Percentiles rank a stretch among this genome's conserved stretches.
These are phyloP conservation scores for Leishmania turanica DNA, from an alignment of 208 protist species.

Conservation along the genomic window DNA sequence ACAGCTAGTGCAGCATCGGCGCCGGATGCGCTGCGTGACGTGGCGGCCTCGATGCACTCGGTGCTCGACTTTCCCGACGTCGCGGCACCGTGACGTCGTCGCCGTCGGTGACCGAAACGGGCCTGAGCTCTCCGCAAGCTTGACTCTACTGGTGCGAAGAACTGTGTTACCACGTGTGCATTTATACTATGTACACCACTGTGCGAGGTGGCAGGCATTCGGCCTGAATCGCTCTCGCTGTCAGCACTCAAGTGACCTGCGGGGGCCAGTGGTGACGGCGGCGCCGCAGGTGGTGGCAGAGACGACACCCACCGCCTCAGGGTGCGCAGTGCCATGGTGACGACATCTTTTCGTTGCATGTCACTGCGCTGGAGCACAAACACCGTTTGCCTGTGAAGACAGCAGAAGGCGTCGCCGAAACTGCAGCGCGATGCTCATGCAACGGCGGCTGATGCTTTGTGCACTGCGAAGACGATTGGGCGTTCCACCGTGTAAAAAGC, in stretches of 20 bases:
- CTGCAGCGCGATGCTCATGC: not conserved
- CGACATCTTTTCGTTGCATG: not conserved
- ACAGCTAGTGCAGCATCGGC: not conserved
- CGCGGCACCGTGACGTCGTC: not conserved
- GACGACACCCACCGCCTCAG: not conserved
- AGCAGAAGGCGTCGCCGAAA: not conserved
- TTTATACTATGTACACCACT: not conserved
- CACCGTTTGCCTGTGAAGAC: not conserved
- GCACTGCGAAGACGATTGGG: not conserved
- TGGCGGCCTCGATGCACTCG: not conserved
- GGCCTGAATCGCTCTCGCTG: not conserved
- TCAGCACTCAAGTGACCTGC: not conserved
- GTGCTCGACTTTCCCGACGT: not conserved
- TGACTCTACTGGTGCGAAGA: not conserved
- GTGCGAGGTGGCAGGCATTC: not conserved
- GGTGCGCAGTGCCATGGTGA: not conserved
- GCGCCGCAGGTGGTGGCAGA: not conserved
- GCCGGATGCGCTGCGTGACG: not conserved
- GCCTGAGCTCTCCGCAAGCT: not conserved
- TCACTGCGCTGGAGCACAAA: not conserved
- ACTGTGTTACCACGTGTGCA: not conserved
- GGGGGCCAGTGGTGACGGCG: not conserved
- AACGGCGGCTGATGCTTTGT: not conserved
- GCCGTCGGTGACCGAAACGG: not conserved
- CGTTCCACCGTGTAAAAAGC: too few species aligned